Conservation (phyloP, 306 rosid species). For the Dryas octopetala region DNA sequence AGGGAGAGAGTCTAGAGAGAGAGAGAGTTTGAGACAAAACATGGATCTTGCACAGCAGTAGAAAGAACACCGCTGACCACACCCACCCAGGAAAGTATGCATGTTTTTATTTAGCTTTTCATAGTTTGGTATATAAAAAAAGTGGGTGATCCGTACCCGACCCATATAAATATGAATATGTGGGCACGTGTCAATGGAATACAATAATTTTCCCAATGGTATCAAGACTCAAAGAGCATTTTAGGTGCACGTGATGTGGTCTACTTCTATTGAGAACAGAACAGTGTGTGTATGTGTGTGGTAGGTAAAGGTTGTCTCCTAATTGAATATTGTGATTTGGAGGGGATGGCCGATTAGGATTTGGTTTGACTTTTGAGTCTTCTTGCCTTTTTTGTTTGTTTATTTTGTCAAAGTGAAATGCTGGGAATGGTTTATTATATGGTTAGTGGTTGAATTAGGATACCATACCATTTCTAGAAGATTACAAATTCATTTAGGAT, state of each 20-base stretch:
- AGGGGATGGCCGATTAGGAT: no score
- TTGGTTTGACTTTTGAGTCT: no score
- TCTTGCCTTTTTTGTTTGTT: not conserved
- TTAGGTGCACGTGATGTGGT: not conserved
- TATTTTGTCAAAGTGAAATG: not conserved
- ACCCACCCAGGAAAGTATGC: conserved; percentile 3
- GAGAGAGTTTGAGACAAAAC: not conserved
- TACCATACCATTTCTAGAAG: no score
- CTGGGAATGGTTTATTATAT: no score
- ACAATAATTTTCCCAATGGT: not conserved
- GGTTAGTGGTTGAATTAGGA: no score
- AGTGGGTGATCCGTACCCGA: no score
- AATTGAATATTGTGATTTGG: no score
- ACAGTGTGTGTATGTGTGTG: no score
- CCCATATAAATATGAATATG: not conserved
- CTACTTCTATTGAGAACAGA: not conserved
- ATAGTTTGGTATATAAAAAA: not conserved
- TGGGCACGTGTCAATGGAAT: conserved; percentile 6
- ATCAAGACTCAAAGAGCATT: not conserved
- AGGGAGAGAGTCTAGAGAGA: not conserved
- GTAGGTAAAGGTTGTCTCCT: no score
- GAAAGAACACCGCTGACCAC: not conserved
- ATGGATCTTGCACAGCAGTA: conserved; percentile 15
- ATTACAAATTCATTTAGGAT: no score
- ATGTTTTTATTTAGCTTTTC: not conserved